These are phyloP conservation scores for Nakazawaea anatomiae DNA, from an alignment of 805 yeast species.

Conservation along the genomic window DNA sequence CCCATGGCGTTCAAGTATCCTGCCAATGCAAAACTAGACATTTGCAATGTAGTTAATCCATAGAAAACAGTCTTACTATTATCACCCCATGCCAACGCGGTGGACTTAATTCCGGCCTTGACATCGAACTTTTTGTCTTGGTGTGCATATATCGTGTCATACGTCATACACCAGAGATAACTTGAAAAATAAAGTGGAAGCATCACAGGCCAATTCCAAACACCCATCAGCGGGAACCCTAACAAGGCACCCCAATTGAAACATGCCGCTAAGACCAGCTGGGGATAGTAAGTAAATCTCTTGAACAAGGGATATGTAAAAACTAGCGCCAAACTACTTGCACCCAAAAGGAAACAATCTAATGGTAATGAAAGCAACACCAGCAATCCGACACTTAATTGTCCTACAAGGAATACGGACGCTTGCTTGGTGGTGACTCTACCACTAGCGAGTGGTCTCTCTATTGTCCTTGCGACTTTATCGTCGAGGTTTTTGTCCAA, in stretches of 20 bases:
- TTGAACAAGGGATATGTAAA: constrained; percentile 90
- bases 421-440: constrained; percentile 72
- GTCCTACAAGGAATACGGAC: constrained; percentile 60
- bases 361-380: constrained; percentile 69
- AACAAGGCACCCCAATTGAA: constrained; percentile 93
- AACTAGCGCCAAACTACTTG: constrained; percentile 73
- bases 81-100: constrained; percentile 93
- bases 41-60: constrained; percentile 62
- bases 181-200: constrained; percentile 71
- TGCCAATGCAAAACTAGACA: constrained; percentile 54
- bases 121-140: constrained; percentile 90
- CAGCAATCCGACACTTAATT: constrained; percentile 66
- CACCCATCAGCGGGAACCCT: constrained; percentile 95
- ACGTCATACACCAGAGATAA: constrained; percentile 89
- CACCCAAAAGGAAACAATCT: constrained; percentile 79
- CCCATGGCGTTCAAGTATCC: constrained; percentile 80
- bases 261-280: constrained; percentile 70
- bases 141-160: constrained; percentile 96
- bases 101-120: constrained; percentile 87
- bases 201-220: constrained; percentile 72
- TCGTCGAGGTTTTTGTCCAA: constrained; percentile 78
- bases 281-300: constrained; percentile 94
- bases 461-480: constrained; percentile 81
- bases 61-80: constrained; percentile 65
- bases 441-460: constrained; percentile 91